A percentile compares a stretch with the other conserved stretches of the same genome.
phyloP scores from a whole-genome alignment of 1,284 basidiomycete genomes.

The Trametes pubescens region DNA sequence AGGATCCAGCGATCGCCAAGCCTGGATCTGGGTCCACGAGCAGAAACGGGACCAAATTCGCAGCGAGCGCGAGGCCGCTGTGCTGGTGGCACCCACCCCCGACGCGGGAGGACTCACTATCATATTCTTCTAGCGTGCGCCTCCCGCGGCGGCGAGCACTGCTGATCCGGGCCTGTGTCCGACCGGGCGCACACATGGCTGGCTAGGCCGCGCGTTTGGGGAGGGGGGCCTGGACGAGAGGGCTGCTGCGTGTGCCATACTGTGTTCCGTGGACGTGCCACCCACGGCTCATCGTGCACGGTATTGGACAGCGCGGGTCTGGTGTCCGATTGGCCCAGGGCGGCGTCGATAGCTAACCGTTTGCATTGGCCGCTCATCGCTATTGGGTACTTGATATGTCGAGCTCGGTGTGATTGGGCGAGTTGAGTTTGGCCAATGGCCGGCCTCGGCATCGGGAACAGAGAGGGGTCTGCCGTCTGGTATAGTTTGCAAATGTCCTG shows the following conservation, averaged over 20 bases:
- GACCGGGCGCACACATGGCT: background rate
- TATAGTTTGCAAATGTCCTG: constrained; percentile 5
- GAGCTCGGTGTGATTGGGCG: background rate
- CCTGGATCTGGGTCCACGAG: constrained; percentile 15
- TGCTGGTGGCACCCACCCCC: background rate
- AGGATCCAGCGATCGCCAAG: constrained; percentile 19
- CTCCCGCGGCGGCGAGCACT: background rate
- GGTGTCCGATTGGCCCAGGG: background rate
- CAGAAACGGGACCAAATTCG: constrained; percentile 22
- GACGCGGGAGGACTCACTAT: background rate
- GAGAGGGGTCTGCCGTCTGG: constrained; percentile 8
- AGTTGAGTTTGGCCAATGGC: background rate
- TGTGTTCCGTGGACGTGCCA: constrained; percentile 6
- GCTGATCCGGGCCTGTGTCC: background rate
- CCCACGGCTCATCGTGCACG: constrained; percentile 7
- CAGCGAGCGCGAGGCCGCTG: background rate
- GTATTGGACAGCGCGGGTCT: constrained; percentile 10
- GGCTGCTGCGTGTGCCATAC: constrained; percentile 4
- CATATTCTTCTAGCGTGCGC: constrained; percentile 1
- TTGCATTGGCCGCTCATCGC: background rate
- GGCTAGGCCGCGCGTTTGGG: background rate
- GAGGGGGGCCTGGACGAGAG: background rate
- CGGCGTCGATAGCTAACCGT: background rate
- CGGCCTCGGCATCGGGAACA: background rate
- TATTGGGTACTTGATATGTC: background rate